phyloP scores from a whole-genome alignment of 345 rosid species.

The Isatis tinctoria region DNA sequence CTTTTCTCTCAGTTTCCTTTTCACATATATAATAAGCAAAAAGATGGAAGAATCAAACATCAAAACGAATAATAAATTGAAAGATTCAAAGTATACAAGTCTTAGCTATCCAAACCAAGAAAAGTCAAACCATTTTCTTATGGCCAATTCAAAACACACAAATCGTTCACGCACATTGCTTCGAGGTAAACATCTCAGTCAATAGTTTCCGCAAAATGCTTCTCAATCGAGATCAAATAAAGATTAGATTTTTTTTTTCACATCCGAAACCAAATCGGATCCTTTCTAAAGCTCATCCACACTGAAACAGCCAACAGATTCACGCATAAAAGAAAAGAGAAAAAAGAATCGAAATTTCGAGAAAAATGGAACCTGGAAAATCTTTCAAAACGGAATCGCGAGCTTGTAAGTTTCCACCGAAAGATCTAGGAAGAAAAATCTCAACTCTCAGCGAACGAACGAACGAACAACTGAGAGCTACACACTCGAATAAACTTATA shows the following conservation, averaged over 20 bases:
- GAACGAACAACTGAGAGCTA: slow-evolving; percentile 11
- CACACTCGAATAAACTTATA: not conserved
- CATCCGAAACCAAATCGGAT: slow-evolving; percentile 16
- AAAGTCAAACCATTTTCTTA: slow-evolving; percentile 24
- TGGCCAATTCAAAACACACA: not conserved
- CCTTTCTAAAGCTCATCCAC: not conserved
- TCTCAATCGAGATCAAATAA: not conserved
- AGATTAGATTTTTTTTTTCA: not conserved
- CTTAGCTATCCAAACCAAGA: not conserved
- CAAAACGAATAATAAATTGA: not conserved
- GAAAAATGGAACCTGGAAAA: slow-evolving; percentile 20
- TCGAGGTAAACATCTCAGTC: not conserved
- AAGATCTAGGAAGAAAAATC: slow-evolving; percentile 14
- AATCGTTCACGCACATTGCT: slow-evolving; percentile 18
- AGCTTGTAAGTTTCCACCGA: slow-evolving; percentile 22
- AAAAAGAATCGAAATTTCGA: not conserved
- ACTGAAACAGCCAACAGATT: not conserved
- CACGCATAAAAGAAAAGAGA: not conserved
- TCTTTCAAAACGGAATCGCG: not conserved
- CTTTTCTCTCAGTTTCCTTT: not conserved
- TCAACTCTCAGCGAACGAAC: slow-evolving; percentile 10
- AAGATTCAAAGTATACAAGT: not conserved
- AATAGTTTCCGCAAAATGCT: slow-evolving; percentile 4
- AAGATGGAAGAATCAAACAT: slow-evolving; percentile 5
- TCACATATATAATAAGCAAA: not conserved